Evolutionary conservation across 768 basidiomycete species (phyloP).

Genomic region (Chlorophyllum brunneum): DNA sequence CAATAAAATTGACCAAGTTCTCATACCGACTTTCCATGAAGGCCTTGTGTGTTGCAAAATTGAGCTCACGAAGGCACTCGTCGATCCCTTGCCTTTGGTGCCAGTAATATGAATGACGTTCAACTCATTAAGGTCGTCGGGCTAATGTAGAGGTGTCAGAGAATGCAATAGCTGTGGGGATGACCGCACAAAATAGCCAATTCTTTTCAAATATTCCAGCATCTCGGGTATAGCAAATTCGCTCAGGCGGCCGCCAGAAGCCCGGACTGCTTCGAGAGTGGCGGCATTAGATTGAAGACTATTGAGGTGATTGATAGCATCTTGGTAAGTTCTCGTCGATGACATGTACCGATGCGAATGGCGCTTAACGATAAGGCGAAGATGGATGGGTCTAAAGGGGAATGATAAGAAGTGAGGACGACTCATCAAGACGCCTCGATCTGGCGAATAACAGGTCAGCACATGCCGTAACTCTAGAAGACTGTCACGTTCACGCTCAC

Average conservation of each 20-base stretch:
- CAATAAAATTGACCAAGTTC: not conserved
- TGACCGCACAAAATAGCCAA: constrained; percentile 75
- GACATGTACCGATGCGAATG: constrained; percentile 39
- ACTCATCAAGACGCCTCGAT: constrained; percentile 14
- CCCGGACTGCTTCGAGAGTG: constrained; percentile 78
- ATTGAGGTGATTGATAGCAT: constrained; percentile 73
- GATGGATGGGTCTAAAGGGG: constrained; percentile 19
- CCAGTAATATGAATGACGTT: constrained; percentile 97
- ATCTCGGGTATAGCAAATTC: constrained; percentile 81
- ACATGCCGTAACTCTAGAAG: not conserved
- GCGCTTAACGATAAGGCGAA: constrained; percentile 4
- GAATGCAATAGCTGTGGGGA: constrained; percentile 7
- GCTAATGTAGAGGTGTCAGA: constrained; percentile 38
- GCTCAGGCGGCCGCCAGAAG: constrained; percentile 58
- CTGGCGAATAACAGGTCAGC: constrained; percentile 1
- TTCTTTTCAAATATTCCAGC: constrained; percentile 81
- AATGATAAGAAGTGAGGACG: constrained; percentile 22
- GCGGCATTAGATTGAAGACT: constrained; percentile 91
- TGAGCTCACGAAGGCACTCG: constrained; percentile 88
- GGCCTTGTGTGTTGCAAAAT: constrained; percentile 76
- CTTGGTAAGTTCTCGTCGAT: constrained; percentile 58
- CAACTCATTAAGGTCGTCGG: constrained; percentile 76
- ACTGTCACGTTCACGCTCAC: constrained; percentile 6
- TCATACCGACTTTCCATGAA: constrained; percentile 76
- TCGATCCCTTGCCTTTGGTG: constrained; percentile 98